phyloP scores from a whole-genome alignment of 345 rosid species.

The Passiflora organensis region DNA sequence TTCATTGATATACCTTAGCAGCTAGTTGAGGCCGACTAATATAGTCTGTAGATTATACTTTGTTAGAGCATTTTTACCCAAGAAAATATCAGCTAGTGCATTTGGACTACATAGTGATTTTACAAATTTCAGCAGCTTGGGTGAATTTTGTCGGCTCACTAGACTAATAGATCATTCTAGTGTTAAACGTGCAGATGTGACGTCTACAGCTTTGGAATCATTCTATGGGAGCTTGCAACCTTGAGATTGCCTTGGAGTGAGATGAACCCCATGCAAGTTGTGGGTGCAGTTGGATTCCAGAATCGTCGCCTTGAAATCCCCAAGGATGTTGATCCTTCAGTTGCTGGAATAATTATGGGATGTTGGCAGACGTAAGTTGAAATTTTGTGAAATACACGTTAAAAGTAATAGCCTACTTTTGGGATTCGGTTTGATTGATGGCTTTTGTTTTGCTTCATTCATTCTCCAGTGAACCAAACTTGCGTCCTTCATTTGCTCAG shows the following conservation, averaged over 20 bases:
- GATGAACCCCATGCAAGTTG: conserved; percentile 99
- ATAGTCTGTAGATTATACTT: no score
- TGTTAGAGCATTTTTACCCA: no score
- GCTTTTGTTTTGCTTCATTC: neutral
- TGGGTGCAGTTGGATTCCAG: conserved; percentile 99
- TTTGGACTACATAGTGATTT: neutral
- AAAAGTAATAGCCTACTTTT: neutral
- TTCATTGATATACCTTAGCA: no score
- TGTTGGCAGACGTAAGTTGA: conserved; percentile 94
- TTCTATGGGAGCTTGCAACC: conserved; percentile 98
- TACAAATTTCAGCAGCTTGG: neutral
- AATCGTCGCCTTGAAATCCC: conserved; percentile 94
- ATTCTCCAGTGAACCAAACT: conserved; percentile 69
- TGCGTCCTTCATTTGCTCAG: conserved; percentile 84
- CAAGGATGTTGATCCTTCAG: conserved; percentile 87
- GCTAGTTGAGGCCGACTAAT: no score
- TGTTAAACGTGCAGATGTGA: conserved; percentile 66
- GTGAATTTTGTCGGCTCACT: neutral
- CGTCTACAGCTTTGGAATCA: conserved; percentile 94
- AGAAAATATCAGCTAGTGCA: no score
- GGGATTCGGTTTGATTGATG: conserved; percentile 4
- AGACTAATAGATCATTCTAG: neutral
- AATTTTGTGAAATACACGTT: neutral
- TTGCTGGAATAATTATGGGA: conserved; percentile 74
- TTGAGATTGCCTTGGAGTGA: conserved; percentile 91